Evolutionary conservation across 306 rosid genomes (phyloP).

Genomic region (Trifolium subterraneum): DNA sequence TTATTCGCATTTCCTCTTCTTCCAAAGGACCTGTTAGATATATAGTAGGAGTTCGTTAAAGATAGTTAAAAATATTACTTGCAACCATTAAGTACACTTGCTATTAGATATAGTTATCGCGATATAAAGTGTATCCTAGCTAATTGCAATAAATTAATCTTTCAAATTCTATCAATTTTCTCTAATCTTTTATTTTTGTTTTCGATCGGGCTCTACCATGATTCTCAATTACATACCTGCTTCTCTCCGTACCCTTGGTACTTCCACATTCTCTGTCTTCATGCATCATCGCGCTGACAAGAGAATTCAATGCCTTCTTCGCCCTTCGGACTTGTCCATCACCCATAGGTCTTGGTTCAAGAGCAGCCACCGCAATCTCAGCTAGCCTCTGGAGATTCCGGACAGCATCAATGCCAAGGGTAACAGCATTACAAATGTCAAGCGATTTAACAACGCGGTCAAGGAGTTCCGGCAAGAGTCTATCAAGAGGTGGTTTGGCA

Average conservation of each 20-base stretch:
- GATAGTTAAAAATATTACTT: not conserved
- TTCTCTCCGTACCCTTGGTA: conserved; percentile 65
- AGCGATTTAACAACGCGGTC: conserved; percentile 80
- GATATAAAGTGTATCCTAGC: not conserved
- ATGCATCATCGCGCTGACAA: conserved; percentile 56
- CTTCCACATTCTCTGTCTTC: conserved; percentile 66
- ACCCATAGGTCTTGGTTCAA: conserved; percentile 69
- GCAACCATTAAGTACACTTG: not conserved
- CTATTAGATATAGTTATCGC: too few relatives aligned
- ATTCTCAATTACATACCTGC: conserved; percentile 4
- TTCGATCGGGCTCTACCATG: not conserved
- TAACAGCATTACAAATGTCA: conserved; percentile 85
- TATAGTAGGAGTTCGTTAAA: not conserved
- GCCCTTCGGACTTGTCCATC: conserved; percentile 93
- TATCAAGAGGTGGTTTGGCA: conserved; percentile 80
- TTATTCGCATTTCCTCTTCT: conserved; percentile 48
- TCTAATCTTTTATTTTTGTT: not conserved
- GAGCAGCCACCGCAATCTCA: conserved; percentile 70
- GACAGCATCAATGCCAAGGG: conserved; percentile 74
- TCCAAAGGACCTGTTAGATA: conserved; percentile 67
- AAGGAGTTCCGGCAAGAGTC: conserved; percentile 70
- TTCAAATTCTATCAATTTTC: not conserved
- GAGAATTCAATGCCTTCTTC: conserved; percentile 66
- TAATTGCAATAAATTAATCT: not conserved
- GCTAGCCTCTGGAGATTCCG: conserved; percentile 76